Conservation (phyloP, 192 early-diverging fungal genomes). For the Obelidium mucronatum region DNA sequence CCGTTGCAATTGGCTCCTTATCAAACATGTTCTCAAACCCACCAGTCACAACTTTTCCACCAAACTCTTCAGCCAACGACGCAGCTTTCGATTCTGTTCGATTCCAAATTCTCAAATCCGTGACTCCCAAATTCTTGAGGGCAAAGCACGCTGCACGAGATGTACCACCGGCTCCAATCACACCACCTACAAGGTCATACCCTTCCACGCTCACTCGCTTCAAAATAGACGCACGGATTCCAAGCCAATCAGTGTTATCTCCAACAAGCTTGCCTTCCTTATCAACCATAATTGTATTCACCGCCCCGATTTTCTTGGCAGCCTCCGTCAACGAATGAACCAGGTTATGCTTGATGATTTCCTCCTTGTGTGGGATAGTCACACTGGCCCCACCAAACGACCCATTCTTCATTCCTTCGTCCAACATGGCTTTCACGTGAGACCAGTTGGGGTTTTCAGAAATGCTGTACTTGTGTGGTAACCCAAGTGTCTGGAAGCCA, state of each 20-base stretch:
- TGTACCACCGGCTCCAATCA: constrained; percentile 96
- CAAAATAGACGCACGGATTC: constrained; percentile 74
- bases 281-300: constrained; percentile 78
- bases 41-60: constrained; percentile 39
- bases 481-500: constrained; percentile 81
- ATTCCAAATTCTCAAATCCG: constrained; percentile 84
- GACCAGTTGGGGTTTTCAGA: constrained; percentile 73
- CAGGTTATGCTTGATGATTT: constrained; percentile 71
- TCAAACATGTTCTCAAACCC: constrained; percentile 66
- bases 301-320: constrained; percentile 89
- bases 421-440: constrained; percentile 54
- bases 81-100: constrained; percentile 80
- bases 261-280: constrained; percentile 66
- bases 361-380: constrained; percentile 95
- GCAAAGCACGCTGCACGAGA: constrained; percentile 90
- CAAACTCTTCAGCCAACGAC: constrained; percentile 60
- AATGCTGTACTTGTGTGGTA: constrained; percentile 83
- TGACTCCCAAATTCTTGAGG: constrained; percentile 64
- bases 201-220: constrained; percentile 4
- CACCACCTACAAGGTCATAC: constrained; percentile 66
- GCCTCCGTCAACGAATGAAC: constrained; percentile 75
- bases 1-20: constrained; percentile 29
- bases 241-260: constrained; percentile 97
- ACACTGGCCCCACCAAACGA: constrained; percentile 94
- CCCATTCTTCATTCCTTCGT: constrained; percentile 37